Percentiles rank a stretch among this genome's conserved stretches.
Conservation (phyloP, 73 alveolate species). For the Blepharisma stoltei region DNA sequence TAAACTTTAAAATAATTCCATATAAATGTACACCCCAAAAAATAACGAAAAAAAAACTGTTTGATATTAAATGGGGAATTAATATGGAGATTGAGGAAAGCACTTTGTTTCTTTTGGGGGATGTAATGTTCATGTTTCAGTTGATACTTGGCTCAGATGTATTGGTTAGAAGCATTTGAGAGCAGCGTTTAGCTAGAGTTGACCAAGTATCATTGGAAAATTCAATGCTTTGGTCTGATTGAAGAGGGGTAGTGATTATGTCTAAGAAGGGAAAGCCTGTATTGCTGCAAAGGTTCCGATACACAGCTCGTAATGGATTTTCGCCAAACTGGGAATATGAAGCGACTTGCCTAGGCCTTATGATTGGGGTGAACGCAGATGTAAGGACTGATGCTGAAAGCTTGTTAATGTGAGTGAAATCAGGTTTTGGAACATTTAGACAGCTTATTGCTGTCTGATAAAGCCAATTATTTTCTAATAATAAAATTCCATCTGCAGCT, state of each 20-base stretch:
- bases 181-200: background rate
- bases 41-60: too few relatives aligned
- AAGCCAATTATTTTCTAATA: slow-evolving; percentile 15
- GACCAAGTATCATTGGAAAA: slow-evolving; percentile 27
- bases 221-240: background rate
- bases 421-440: slow-evolving; percentile 20
- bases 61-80: too few relatives aligned
- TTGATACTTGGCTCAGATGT: slow-evolving; percentile 18
- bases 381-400: slow-evolving; percentile 3
- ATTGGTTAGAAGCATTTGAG: slow-evolving; percentile 10
- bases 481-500: background rate
- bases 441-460: background rate
- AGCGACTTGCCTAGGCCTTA: background rate
- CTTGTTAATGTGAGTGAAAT: slow-evolving; percentile 13
- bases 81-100: background rate
- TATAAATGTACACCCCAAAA: too few relatives aligned
- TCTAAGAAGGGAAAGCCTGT: slow-evolving; percentile 9
- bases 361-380: slow-evolving; percentile 15
- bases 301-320: background rate
- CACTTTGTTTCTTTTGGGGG: background rate
- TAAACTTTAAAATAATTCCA: too few relatives aligned
- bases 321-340: slow-evolving; percentile 10
- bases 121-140: background rate
- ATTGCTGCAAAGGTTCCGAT: background rate
- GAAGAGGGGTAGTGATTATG: slow-evolving; percentile 5